These are phyloP conservation scores for Allantophomopsis lycopodina DNA, from an alignment of 2,329 filamentous ascomycete species.

Conservation along the genomic window DNA sequence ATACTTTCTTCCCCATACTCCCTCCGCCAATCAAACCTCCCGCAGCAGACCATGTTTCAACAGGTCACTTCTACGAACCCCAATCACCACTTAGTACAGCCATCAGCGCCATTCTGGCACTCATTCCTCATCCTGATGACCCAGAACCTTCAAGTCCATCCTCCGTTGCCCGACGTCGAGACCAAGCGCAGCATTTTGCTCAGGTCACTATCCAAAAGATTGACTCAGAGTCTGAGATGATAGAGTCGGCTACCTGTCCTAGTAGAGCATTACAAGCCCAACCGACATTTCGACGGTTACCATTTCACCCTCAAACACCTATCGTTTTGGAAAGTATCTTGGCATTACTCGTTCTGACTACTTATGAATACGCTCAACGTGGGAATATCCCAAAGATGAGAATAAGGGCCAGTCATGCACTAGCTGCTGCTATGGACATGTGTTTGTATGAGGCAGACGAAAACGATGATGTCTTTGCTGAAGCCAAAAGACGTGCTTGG, in stretches of 20 bases:
- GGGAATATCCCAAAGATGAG: slow-evolving; percentile 35
- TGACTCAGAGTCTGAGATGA: slow-evolving; percentile 28
- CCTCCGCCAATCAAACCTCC: slow-evolving; percentile 23
- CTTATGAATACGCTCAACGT: slow-evolving; percentile 34
- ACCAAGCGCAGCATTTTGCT: slow-evolving; percentile 29
- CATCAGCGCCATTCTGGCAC: slow-evolving; percentile 28
- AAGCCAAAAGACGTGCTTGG: slow-evolving; percentile 30
- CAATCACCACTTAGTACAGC: slow-evolving; percentile 26
- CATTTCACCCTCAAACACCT: slow-evolving; percentile 27
- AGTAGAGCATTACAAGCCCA: slow-evolving; percentile 23
- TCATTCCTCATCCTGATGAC: slow-evolving; percentile 24
- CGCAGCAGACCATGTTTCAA: slow-evolving; percentile 11
- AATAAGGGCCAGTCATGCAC: slow-evolving; percentile 26
- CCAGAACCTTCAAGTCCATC: slow-evolving; percentile 14
- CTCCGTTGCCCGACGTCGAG: slow-evolving; percentile 25
- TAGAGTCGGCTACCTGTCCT: slow-evolving; percentile 27
- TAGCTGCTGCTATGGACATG: slow-evolving; percentile 27
- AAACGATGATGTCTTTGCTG: slow-evolving; percentile 23
- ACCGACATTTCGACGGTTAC: slow-evolving; percentile 15
- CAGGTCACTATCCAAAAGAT: slow-evolving; percentile 29
- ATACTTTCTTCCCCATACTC: slow-evolving; percentile 30
- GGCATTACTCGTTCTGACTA: slow-evolving; percentile 29
- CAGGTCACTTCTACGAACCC: slow-evolving; percentile 19
- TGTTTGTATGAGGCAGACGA: slow-evolving; percentile 23
- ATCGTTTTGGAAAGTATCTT: slow-evolving; percentile 28